Evolutionary conservation across 1,284 basidiomycete genomes (phyloP), one percentile per base, ranked within the genome.

Genomic region (Gastroboletus turbinatus): DNA sequence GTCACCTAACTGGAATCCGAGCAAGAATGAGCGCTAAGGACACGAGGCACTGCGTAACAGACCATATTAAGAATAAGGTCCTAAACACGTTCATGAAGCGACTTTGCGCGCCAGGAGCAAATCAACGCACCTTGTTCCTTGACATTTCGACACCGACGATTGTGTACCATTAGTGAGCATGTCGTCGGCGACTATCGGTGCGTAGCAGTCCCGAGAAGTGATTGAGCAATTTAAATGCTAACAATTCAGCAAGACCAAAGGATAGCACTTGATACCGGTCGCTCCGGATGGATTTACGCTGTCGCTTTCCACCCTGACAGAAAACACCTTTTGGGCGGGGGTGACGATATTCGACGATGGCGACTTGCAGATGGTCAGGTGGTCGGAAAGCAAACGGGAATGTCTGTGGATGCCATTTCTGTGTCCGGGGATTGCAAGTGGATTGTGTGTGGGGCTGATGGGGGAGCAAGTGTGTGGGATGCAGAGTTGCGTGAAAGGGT

Each of bases 351-450:
- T 13, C 9, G 2, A 42, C 30, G 9, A 1, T 46, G 30, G 45
- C 21, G 16, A 17, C 10, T 46, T 13, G 6, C 5, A 6, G 29
- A 46, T 7, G 30, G 45, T 7, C 9, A 17, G 23, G 30, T 23
- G 19, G 9, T 46, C 6, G 4, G 8, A 11, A 38, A 17, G 19
- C 45, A 46, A 39, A 42, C 9, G 3, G 32, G 16, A 13, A 16
- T 23, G 21, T 1, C 3, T 1, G 6, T 42, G 33, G 0, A 1
- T 1, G 16, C 6, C 10, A 46, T 46, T 11, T 8, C 0, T 5
- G 46, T 11, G 5, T 46, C 45, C 2, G 8, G 5, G 4, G 16
- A 46, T 11, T 1, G 11, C 21, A 39, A 10, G 5, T 46, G 45
- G 45, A 8, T 46, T 1, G 45, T 21, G 5, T 46, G 4, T 4